These are phyloP conservation scores for Xylaria sp. DNA, from an alignment of 2,329 filamentous ascomycete species.

Conservation along the genomic window DNA sequence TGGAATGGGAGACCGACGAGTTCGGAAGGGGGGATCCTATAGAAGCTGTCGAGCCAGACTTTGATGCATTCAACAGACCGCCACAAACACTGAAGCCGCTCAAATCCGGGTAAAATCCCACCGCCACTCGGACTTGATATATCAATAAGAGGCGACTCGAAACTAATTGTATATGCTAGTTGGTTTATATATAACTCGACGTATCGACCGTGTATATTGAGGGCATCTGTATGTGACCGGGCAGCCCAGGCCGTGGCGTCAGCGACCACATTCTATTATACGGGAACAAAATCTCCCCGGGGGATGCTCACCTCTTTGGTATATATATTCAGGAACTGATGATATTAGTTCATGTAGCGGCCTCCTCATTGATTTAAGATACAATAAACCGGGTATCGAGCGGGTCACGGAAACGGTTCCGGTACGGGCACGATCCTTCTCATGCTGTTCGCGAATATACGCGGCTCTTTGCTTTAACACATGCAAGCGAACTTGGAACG, in stretches of 20 bases:
- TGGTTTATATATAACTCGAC: slow-evolving; percentile 40
- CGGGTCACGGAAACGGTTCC: slow-evolving; percentile 29
- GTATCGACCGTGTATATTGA: slow-evolving; percentile 46
- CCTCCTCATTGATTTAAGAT: slow-evolving; percentile 48
- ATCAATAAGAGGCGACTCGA: slow-evolving; percentile 36
- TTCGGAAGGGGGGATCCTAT: slow-evolving; percentile 42
- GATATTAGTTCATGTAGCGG: slow-evolving; percentile 49
- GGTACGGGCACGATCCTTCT: slow-evolving; percentile 35
- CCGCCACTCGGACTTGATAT: slow-evolving; percentile 21
- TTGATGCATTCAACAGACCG: slow-evolving; percentile 51
- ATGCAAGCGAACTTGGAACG: slow-evolving; percentile 53
- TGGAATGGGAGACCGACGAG: slow-evolving; percentile 51
- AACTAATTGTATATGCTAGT: slow-evolving; percentile 45
- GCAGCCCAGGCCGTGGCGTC: slow-evolving; percentile 29
- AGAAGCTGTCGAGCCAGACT: slow-evolving; percentile 50
- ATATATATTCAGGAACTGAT: slow-evolving; percentile 44
- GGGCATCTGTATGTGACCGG: slow-evolving; percentile 34
- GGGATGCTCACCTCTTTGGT: slow-evolving; percentile 36
- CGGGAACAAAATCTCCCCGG: neutral
- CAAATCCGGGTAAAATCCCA: slow-evolving; percentile 42
- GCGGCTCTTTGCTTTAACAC: slow-evolving; percentile 49
- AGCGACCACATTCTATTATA: slow-evolving; percentile 1
- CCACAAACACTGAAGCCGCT: slow-evolving; percentile 52
- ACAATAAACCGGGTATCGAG: slow-evolving; percentile 41
- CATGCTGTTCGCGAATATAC: slow-evolving; percentile 48